These are phyloP conservation scores for Boletus speciosus DNA, from an alignment of 768 basidiomycete genomes.

Conservation along the genomic window DNA sequence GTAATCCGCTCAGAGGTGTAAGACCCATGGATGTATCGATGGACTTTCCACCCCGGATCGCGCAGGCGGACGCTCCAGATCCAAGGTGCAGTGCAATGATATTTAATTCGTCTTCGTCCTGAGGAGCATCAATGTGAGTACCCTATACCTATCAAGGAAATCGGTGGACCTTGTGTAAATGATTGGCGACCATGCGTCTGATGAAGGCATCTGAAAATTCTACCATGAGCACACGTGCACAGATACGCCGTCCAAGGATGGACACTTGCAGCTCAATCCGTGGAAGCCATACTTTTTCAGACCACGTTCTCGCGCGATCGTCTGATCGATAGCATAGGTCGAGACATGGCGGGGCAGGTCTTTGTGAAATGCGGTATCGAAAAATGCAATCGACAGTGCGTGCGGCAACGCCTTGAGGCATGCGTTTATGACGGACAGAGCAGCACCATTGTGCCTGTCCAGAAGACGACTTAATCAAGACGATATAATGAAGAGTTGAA, in stretches of 20 bases:
- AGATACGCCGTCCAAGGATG: not conserved
- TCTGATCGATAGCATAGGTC: slow-evolving; percentile 72
- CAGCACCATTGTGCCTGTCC: slow-evolving; percentile 57
- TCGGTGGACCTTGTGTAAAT: slow-evolving; percentile 49
- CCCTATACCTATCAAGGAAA: not conserved
- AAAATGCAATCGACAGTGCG: slow-evolving; percentile 76
- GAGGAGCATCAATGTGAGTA: not conserved
- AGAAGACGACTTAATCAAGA: not conserved
- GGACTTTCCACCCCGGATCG: slow-evolving; percentile 67
- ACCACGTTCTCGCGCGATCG: slow-evolving; percentile 57
- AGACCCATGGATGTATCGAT: slow-evolving; percentile 91
- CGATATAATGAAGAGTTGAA: not conserved
- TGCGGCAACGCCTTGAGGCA: slow-evolving; percentile 61
- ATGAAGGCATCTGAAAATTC: slow-evolving; percentile 57
- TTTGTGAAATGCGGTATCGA: slow-evolving; percentile 84
- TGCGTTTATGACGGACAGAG: slow-evolving; percentile 56
- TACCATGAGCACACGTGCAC: not conserved
- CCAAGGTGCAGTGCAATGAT: slow-evolving; percentile 86
- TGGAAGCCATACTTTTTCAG: slow-evolving; percentile 92
- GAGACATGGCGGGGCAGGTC: slow-evolving; percentile 73
- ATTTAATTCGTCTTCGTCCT: slow-evolving; percentile 52
- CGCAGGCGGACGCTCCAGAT: slow-evolving; percentile 84
- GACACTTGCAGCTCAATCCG: slow-evolving; percentile 62
- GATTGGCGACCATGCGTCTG: slow-evolving; percentile 54
- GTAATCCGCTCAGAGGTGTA: slow-evolving; percentile 83